phyloP scores from a whole-genome alignment of 148 eudicot genomes.

The Fagopyrum tataricum region DNA sequence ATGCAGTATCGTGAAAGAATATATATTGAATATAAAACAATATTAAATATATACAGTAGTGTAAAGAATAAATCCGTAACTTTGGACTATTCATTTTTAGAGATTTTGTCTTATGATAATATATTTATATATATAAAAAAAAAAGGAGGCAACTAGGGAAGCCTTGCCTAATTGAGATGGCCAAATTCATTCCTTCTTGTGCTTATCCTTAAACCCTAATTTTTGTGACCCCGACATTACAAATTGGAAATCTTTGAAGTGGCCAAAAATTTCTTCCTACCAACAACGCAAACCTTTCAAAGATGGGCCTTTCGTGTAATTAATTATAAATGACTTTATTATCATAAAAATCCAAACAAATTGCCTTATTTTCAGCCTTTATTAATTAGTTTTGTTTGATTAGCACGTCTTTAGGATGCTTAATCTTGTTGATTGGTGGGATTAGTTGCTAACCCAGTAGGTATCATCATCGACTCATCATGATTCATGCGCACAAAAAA shows the following conservation, averaged over 20 bases:
- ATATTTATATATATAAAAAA: not conserved
- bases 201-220: not conserved
- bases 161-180: not conserved
- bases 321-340: not conserved
- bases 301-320: not conserved
- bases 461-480: not conserved
- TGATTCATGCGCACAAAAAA: not conserved
- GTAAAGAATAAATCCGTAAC: no score
- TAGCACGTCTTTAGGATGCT: not conserved
- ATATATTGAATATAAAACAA: no score
- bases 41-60: no score
- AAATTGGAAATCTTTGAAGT: not conserved
- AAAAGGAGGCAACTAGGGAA: conserved; percentile 9
- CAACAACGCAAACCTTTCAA: not conserved
- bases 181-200: not conserved
- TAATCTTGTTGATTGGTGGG: not conserved
- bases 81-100: no score
- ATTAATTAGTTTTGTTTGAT: not conserved
- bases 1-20: no score
- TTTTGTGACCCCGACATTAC: not conserved
- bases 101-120: not conserved
- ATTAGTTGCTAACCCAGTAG: not conserved
- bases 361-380: not conserved
- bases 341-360: not conserved
- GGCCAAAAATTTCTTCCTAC: not conserved